Evolutionary conservation across 148 eudicot genomes (phyloP).

Genomic region (Fallopia convolvulus): DNA sequence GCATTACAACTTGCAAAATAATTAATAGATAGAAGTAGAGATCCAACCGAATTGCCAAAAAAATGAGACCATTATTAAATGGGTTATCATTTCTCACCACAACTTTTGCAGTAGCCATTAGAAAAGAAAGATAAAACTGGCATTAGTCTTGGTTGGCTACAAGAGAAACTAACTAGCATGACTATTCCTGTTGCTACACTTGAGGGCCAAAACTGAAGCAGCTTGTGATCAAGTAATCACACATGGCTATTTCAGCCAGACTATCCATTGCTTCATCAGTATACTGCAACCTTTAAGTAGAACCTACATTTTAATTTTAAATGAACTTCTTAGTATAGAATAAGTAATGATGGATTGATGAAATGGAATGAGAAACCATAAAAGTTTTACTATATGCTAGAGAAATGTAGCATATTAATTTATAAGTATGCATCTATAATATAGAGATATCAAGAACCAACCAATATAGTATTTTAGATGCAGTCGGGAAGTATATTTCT

Average conservation of each 20-base stretch:
- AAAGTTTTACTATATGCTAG: background rate
- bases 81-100: too few species aligned
- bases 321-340: background rate
- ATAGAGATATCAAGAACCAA: too few species aligned
- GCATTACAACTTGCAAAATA: too few species aligned
- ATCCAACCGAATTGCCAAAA: too few species aligned
- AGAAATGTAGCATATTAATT: background rate
- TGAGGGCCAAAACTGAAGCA: conserved; percentile 84
- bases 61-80: too few species aligned
- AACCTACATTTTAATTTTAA: conserved; percentile 40
- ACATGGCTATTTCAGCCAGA: conserved; percentile 58
- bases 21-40: too few species aligned
- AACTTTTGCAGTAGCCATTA: too few species aligned
- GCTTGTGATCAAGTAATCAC: conserved; percentile 70
- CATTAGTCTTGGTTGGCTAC: conserved; percentile 41
- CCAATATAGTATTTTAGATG: too few species aligned
- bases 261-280: conserved; percentile 60
- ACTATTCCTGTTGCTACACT: conserved; percentile 91
- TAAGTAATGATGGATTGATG: background rate
- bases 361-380: background rate
- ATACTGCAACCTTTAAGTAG: conserved; percentile 79
- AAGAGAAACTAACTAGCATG: conserved; percentile 53
- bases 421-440: too few species aligned
- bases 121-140: too few species aligned
- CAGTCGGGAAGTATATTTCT: too few species aligned